phyloP scores from a whole-genome alignment of 2,329 filamentous ascomycete genomes.

The Gnomoniopsis sp. region DNA sequence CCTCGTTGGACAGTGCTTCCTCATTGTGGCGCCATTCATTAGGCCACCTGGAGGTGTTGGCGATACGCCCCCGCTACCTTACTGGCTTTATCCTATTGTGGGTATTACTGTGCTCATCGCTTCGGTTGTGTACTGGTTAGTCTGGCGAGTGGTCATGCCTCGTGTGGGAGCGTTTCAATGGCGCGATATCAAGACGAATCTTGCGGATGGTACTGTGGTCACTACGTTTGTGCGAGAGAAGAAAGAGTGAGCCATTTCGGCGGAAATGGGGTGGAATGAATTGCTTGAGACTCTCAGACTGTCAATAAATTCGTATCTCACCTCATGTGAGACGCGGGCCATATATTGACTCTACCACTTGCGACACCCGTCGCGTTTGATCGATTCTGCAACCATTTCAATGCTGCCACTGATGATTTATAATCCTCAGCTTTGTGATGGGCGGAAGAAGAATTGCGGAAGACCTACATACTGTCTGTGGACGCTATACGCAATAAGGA shows the following conservation, averaged over 20 bases:
- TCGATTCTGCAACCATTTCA: no score
- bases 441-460: no score
- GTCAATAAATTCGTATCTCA: no score
- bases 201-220: neutral
- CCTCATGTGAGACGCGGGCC: no score
- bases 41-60: conserved; percentile 47
- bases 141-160: conserved; percentile 35
- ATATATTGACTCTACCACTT: no score
- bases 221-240: neutral
- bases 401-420: no score
- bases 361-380: no score
- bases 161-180: neutral
- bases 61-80: conserved; percentile 38
- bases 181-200: neutral
- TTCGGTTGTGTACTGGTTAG: conserved; percentile 53
- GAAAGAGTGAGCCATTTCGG: neutral
- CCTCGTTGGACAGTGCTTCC: conserved; percentile 47
- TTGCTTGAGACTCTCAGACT: no score
- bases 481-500: neutral
- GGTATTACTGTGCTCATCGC: conserved; percentile 47
- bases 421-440: no score
- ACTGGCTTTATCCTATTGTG: conserved; percentile 52
- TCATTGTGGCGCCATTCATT: conserved; percentile 61
- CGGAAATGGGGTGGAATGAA: no score
- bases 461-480: neutral